Evolutionary conservation across 768 basidiomycete genomes (phyloP), one percentile per base, ranked within the genome.

Genomic region (Tephrocybe sp.): DNA sequence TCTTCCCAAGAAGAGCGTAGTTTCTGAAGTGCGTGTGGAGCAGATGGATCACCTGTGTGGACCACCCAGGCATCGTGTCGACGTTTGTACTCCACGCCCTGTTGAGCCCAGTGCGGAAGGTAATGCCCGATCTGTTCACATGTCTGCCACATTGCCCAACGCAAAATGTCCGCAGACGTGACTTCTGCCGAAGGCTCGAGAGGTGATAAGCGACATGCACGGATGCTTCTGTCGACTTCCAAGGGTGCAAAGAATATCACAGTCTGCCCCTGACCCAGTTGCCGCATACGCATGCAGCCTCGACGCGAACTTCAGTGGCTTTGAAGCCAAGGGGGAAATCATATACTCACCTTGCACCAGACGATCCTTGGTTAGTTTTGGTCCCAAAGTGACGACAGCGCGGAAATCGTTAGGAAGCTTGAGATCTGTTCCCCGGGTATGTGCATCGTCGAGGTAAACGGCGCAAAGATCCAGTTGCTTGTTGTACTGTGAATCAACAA

Each of bases 281-380:
- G 67, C 2, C 79, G 68, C 78, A 80, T 77, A 13, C 78, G 66
- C 78, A 80, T 80, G 46, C 78, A 80, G 3, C 77, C 78, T 79
- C 42, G 26, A 25, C n/a, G 32, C 37, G 18, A 43, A 32, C n/a
- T 22, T 48, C 22, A 47, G 27, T 44, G n/a, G n/a, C 28, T 44
- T 18, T 13, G 12, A 30, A 51, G 28, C 27, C 19, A 25, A 2
- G 35, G 35, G 21, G 35, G 8, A 34, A 7, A 32, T 19, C 21
- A 13, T 8, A 26, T 15, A 46, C 69, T 36, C 35, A 72, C 79
- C 80, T 69, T 82, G 80, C 3, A 71, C 63, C 4, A 82, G 56
- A 39, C 73, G 66, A 63, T 82, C 80, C 49, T 82, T 82, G 0
- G 73, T 77, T 9, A 82, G 61, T 34, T 72, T 78, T 4, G 73